These are phyloP conservation scores for Teratosphaeria epicoccoides DNA, from an alignment of 2,329 filamentous ascomycete genomes.

Conservation along the genomic window DNA sequence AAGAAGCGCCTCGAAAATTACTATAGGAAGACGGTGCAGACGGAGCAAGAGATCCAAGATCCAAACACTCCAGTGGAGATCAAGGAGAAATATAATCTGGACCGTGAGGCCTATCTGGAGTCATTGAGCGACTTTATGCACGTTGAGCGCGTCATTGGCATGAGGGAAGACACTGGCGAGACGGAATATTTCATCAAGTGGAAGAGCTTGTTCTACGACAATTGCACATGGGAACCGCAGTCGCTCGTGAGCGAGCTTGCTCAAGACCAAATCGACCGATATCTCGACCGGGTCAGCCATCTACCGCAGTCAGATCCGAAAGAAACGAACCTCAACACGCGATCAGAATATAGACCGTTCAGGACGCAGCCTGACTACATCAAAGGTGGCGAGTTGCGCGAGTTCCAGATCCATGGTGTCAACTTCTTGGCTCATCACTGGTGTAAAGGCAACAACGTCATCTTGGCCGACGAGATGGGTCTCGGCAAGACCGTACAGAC, in stretches of 20 bases:
- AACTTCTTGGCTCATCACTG: slow-evolving; percentile 97
- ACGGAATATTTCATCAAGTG: slow-evolving; percentile 93
- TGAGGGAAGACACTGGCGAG: slow-evolving; percentile 66
- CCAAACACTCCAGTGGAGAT: slow-evolving; percentile 70
- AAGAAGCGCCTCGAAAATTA: slow-evolving; percentile 91
- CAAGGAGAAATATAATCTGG: slow-evolving; percentile 88
- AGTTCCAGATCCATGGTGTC: slow-evolving; percentile 86
- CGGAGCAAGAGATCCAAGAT: slow-evolving; percentile 69
- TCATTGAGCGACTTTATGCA: slow-evolving; percentile 81
- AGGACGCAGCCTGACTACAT: slow-evolving; percentile 80
- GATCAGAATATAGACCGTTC: slow-evolving; percentile 60
- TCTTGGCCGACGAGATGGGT: slow-evolving; percentile 97
- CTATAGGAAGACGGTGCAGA: slow-evolving; percentile 69
- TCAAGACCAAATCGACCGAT: slow-evolving; percentile 85
- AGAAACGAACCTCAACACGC: slow-evolving; percentile 65
- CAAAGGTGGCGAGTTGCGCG: slow-evolving; percentile 69
- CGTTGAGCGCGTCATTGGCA: slow-evolving; percentile 84
- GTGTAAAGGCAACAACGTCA: slow-evolving; percentile 88
- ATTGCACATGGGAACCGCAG: slow-evolving; percentile 84
- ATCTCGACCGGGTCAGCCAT: slow-evolving; percentile 69
- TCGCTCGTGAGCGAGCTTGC: slow-evolving; percentile 65
- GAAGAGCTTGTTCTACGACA: slow-evolving; percentile 74
- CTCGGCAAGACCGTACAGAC: slow-evolving; percentile 97
- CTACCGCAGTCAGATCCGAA: slow-evolving; percentile 69
- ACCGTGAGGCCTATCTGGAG: slow-evolving; percentile 82